Evolutionary conservation across 202 grass and related monocot species (phyloP), one percentile per base, ranked within the genome.

Genomic region (Dendrocalamus latiflorus): DNA sequence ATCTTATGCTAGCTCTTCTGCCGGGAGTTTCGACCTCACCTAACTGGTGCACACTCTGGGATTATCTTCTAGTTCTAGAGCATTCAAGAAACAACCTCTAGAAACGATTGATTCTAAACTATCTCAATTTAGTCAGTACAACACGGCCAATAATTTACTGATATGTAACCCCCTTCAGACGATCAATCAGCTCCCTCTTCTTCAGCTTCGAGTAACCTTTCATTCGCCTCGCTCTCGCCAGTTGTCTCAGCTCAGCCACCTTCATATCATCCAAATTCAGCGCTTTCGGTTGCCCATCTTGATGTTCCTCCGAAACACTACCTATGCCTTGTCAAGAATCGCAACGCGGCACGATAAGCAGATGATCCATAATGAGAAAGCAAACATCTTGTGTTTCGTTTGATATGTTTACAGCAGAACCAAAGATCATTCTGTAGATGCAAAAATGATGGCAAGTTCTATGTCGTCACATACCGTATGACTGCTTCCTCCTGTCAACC

Each of bases 151-250:
- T n/a, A 65, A 18, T 6, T 2, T 57, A 15, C 37, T 47, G n/a
- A 6, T 47, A 25, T 43, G 6, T 71, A 43, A 64, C 50, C 37
- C 79, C 82, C 78, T 79, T 86, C 80, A 94, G 51, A 70, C 90
- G 81, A 57, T 90, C 87, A 36, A 95, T 33, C 38, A 95, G 63
- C 37, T 93, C 82, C 9, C 69, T 82, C 83, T 93, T 98, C 73
- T 88, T 98, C 53, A 91, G 28, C 78, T 86, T 95, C 28, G 92
- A 85, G 85, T 90, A 94, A 39, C 90, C 90, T 73, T 81, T 95
- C 79, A 98, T 84, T 41, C 77, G 78, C 60, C 82, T 94, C n/a
- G 43, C 70, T 38, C 51, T 94, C 8, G 92, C 95, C 83, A 95
- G 6, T 50, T 81, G 88, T 81, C 86, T 94, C 86, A 94, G 70